Percentiles rank a stretch among this genome's conserved stretches.
Conservation (phyloP, 1,284 basidiomycete species). For the Golubevia sp. region DNA sequence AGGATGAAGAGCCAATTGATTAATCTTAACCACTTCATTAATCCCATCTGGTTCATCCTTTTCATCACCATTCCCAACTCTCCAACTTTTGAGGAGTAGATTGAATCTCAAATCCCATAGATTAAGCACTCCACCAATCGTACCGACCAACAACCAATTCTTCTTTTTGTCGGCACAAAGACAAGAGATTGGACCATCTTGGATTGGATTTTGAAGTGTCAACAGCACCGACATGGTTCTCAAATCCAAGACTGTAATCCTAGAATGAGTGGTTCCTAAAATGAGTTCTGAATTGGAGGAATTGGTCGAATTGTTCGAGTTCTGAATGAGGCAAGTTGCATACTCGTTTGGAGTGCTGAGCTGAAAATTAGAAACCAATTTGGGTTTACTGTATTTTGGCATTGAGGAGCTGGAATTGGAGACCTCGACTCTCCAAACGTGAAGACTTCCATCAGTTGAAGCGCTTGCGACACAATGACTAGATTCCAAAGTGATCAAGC, state of each 20-base stretch:
- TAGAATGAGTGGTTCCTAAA: constrained; percentile 80
- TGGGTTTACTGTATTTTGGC: constrained; percentile 60
- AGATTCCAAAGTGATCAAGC: constrained; percentile 54
- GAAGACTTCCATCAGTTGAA: constrained; percentile 61
- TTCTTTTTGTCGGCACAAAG: constrained; percentile 80
- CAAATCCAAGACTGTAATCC: constrained; percentile 79
- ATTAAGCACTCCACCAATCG: constrained; percentile 78
- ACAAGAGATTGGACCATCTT: constrained; percentile 82
- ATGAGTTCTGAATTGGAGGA: constrained; percentile 66
- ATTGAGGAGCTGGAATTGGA: constrained; percentile 26
- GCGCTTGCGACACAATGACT: constrained; percentile 63
- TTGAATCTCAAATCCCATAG: constrained; percentile 96
- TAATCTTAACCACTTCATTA: constrained; percentile 64
- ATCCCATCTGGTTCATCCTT: constrained; percentile 34
- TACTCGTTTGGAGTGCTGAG: constrained; percentile 57
- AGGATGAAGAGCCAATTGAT: constrained; percentile 79
- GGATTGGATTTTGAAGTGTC: constrained; percentile 79
- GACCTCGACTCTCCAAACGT: constrained; percentile 62
- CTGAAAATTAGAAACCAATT: constrained; percentile 59
- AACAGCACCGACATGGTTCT: constrained; percentile 79
- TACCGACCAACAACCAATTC: constrained; percentile 86
- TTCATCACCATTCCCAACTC: constrained; percentile 68
- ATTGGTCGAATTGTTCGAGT: constrained; percentile 3
- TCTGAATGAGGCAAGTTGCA: constrained; percentile 51
- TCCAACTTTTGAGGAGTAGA: constrained; percentile 84